These are phyloP conservation scores for Maudiozyma pseudohumilis DNA, from an alignment of 805 yeast genomes.

Conservation along the genomic window DNA sequence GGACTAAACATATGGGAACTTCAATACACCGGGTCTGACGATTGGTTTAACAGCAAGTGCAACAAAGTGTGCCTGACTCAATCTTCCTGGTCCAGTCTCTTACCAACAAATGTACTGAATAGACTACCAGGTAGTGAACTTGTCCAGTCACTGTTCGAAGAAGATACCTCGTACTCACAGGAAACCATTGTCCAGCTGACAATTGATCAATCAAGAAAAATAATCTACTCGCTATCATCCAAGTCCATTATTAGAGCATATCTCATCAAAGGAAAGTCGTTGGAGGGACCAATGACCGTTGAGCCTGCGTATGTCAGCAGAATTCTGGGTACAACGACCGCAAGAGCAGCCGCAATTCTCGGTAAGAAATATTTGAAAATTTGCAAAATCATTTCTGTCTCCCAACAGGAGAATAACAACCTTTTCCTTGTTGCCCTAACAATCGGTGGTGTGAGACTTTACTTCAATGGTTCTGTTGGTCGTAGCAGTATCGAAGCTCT, in stretches of 20 bases:
- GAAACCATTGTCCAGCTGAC: conserved; percentile 57
- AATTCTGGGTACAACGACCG: conserved; percentile 35
- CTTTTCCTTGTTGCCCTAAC: conserved; percentile 72
- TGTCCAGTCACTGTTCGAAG: conserved; percentile 30
- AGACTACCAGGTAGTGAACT: conserved; percentile 31
- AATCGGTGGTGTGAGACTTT: conserved; percentile 72
- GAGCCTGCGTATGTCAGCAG: conserved; percentile 31
- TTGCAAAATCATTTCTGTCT: conserved; percentile 34
- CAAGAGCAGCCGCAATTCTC: conserved; percentile 45
- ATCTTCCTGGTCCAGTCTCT: conserved; percentile 43
- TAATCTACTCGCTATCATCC: conserved; percentile 74
- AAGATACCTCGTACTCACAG: conserved; percentile 29
- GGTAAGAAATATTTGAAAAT: conserved; percentile 48
- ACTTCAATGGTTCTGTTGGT: conserved; percentile 35
- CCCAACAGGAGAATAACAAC: conserved; percentile 54
- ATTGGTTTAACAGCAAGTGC: conserved; percentile 80
- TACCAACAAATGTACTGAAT: conserved; percentile 34
- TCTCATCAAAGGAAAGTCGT: conserved; percentile 35
- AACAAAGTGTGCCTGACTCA: conserved; percentile 75
- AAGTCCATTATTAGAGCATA: conserved; percentile 76
- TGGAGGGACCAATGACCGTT: conserved; percentile 34
- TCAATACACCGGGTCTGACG: conserved; percentile 69
- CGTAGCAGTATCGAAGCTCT: conserved; percentile 31
- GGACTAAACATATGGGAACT: conserved; percentile 81
- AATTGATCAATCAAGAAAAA: conserved; percentile 67